Base-by-base conservation (phyloP, 2,329 filamentous ascomycete species). In the Epichloe typhina region DNA sequence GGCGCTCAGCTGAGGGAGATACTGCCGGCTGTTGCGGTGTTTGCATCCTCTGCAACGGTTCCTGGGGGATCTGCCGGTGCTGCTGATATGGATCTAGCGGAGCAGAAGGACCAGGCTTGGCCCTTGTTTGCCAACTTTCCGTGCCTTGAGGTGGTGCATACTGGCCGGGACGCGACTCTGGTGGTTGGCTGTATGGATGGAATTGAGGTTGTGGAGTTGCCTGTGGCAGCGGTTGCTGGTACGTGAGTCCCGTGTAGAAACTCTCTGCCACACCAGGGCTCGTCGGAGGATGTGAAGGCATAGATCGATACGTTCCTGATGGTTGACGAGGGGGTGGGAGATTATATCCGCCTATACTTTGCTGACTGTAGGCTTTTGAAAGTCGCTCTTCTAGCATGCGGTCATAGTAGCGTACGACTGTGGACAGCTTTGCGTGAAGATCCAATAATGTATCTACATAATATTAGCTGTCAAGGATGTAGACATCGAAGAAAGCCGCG, bases 381-480 rank as follows among this genome's bases (percentile, higher is more conserved):
- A 98, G 74, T 39, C 93, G 82, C 56, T 98, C 93, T 67, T 98
- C 93, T 15, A 98, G 76, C 93, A 98, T 97, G 40, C 89, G 83
- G 66, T 98, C 93, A 63, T 98, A 98, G 64, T 97, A 97, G 36
- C 93, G 82, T 5, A 98, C 93, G 26, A 97, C 93, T 0, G 91
- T 96, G 0, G 91, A 93, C 23, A 98, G 74, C 65, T 98, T 98
- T 17, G 89, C 86, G 64, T 98, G 93, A 0, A 98, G 74, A 65
- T 98, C 93, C 23, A 97, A 78, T 9, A 98, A 75, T 0, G 91
- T 93, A 65, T 98, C 90, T 93, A 41, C 19, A 12, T 43, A 31
- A 2, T 17, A 8, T 49, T 21, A 49, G 47, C 40, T 26, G 19
- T 31, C 26, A 19, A 11, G 13, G 8, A 40, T 13, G 33, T 15